A percentile compares a stretch with the other conserved stretches of the same genome.
Conservation (phyloP, 768 basidiomycete genomes). For the Pisolithus marmoratus region DNA sequence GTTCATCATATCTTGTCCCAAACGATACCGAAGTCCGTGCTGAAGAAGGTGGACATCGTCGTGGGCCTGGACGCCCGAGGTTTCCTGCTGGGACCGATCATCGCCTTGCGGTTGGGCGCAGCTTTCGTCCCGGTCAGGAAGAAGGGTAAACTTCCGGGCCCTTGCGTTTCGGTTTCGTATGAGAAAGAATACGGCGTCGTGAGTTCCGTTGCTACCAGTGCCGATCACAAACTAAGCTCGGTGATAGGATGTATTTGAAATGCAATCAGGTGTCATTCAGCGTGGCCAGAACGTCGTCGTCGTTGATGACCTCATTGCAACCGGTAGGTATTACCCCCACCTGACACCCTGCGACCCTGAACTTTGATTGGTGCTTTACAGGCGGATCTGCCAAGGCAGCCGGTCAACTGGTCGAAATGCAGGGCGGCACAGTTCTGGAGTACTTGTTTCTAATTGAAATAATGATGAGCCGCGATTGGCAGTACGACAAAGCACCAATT, state of each 20-base stretch:
- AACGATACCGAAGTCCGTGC: constrained; percentile 55
- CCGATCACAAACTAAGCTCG: not conserved
- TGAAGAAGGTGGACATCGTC: constrained; percentile 80
- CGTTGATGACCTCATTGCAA: constrained; percentile 94
- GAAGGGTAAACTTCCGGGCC: constrained; percentile 89
- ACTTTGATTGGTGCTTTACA: constrained; percentile 20
- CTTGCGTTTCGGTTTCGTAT: constrained; percentile 67
- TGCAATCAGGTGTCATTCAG: constrained; percentile 82
- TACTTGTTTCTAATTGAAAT: constrained; percentile 94
- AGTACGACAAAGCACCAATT: constrained; percentile 55
- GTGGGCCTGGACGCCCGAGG: constrained; percentile 96
- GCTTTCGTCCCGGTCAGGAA: constrained; percentile 97
- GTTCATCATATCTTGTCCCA: constrained; percentile 78
- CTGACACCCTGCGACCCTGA: constrained; percentile 2
- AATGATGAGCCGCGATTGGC: constrained; percentile 68
- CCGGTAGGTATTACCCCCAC: constrained; percentile 48
- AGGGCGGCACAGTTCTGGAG: constrained; percentile 81
- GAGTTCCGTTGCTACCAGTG: constrained; percentile 21
- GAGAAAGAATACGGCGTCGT: constrained; percentile 93
- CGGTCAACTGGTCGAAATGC: constrained; percentile 77
- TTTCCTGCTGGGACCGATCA: constrained; percentile 89
- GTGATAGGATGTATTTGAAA: constrained; percentile 88
- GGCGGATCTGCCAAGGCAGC: constrained; percentile 94
- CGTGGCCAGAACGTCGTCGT: constrained; percentile 81
- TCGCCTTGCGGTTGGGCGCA: constrained; percentile 86